Conservation (phyloP, 257 asterid species). For the Coffea canephora region DNA sequence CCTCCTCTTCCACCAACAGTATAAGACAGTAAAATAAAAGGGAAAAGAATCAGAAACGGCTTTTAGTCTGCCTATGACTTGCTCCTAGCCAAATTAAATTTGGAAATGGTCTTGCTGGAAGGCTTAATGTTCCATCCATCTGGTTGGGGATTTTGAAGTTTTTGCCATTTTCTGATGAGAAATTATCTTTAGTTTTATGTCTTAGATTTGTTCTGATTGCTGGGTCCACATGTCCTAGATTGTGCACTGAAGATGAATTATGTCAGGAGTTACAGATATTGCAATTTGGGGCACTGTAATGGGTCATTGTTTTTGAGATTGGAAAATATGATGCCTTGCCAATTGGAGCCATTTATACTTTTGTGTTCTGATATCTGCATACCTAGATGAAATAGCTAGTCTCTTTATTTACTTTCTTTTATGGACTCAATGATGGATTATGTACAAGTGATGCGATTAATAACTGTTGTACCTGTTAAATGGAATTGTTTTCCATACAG, state of each 20-base stretch:
- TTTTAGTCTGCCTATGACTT: not conserved
- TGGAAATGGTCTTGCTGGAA: not conserved
- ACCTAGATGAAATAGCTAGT: not conserved
- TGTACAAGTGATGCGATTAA: slow-evolving; percentile 10
- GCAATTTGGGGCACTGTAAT: not conserved
- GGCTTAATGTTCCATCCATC: not conserved
- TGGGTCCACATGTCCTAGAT: not conserved
- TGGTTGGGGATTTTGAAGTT: not conserved
- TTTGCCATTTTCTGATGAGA: not conserved
- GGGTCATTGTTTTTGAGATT: not conserved
- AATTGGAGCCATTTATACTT: not conserved
- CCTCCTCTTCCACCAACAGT: not conserved
- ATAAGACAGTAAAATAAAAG: not conserved
- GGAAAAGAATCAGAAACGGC: not conserved
- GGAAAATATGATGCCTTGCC: too few species aligned
- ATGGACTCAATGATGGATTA: slow-evolving; percentile 9
- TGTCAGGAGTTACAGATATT: not conserved
- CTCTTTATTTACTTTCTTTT: not conserved
- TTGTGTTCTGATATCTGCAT: not conserved
- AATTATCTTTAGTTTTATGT: not conserved
- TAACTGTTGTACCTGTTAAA: slow-evolving; percentile 8
- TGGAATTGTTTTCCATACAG: slow-evolving; percentile 39
- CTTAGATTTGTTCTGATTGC: not conserved
- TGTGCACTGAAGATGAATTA: not conserved
- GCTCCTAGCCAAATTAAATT: not conserved